Conservation (phyloP, 2,329 filamentous ascomycete species). For the Drechslerella dactyloides region DNA sequence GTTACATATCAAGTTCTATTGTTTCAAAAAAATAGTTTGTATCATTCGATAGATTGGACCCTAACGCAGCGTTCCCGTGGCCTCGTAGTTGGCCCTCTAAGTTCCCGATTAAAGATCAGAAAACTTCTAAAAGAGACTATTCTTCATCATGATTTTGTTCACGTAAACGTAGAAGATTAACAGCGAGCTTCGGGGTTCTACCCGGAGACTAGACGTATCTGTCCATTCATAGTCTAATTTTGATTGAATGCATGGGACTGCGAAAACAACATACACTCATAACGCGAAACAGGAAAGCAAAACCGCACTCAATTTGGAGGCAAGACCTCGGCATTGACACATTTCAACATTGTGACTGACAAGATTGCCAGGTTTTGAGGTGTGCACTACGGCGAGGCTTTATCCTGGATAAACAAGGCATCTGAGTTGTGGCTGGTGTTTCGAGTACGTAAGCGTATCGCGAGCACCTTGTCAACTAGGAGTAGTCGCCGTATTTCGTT, state of each 20-base stretch:
- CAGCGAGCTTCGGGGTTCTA: too few species aligned
- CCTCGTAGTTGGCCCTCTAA: too few species aligned
- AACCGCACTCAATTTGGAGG: background rate
- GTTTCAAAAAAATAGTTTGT: background rate
- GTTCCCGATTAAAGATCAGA: background rate
- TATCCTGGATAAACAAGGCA: background rate
- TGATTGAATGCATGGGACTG: background rate
- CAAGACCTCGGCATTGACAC: background rate
- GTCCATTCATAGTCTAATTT: background rate
- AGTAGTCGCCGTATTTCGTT: background rate
- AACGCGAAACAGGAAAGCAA: background rate
- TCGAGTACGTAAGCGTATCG: background rate
- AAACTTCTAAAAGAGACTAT: background rate
- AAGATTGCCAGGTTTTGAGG: background rate
- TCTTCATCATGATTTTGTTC: background rate
- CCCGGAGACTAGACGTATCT: background rate
- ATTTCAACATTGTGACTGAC: too few species aligned
- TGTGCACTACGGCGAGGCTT: background rate
- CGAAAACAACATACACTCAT: background rate
- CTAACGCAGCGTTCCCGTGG: background rate
- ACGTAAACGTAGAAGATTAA: background rate
- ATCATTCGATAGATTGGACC: background rate
- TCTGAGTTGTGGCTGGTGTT: background rate
- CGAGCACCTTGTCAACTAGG: background rate
- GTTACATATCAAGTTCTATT: background rate